phyloP scores from a whole-genome alignment of 441 rosid genomes.

The Codiaeum variegatum region DNA sequence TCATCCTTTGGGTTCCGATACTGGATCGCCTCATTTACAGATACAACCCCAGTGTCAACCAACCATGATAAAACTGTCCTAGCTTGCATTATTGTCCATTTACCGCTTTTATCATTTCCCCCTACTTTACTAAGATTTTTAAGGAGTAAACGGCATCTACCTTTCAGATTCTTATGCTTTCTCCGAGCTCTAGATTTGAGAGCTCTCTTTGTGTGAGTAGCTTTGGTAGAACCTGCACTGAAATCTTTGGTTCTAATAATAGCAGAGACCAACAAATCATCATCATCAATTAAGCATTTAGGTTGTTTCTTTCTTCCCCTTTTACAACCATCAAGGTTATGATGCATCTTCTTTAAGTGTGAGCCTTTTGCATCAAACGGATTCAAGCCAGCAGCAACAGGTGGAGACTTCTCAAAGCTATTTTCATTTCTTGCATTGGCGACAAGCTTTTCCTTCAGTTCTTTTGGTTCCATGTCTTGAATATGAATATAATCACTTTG shows the following conservation, averaged over 20 bases:
- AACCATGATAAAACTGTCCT: constrained; percentile 84
- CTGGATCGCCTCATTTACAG: constrained; percentile 65
- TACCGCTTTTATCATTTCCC: constrained; percentile 36
- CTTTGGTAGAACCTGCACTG: constrained; percentile 28
- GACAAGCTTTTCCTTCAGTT: constrained; percentile 26
- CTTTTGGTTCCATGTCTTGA: constrained; percentile 31
- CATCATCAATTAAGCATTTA: constrained; percentile 52
- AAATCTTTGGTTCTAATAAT: constrained; percentile 53
- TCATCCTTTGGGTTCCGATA: constrained; percentile 61
- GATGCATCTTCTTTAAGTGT: constrained; percentile 35
- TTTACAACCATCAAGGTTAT: constrained; percentile 30
- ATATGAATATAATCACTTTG: constrained; percentile 34
- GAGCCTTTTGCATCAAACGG: constrained; percentile 31
- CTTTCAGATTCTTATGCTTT: constrained; percentile 46
- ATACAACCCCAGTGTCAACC: constrained; percentile 54
- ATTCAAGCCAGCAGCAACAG: constrained; percentile 25
- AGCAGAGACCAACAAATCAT: constrained; percentile 63
- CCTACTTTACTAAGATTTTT: constrained; percentile 45
- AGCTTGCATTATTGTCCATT: constrained; percentile 47
- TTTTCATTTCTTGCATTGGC: constrained; percentile 18
- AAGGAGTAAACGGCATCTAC: constrained; percentile 71
- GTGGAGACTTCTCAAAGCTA: constrained; percentile 23
- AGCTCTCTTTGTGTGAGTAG: constrained; percentile 46
- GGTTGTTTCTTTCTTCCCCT: constrained; percentile 40
- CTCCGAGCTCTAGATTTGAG: constrained; percentile 41